Percentiles rank a stretch among this genome's conserved stretches.
phyloP scores from a whole-genome alignment of 2,329 filamentous ascomycete genomes.

The Xylogone sp. region DNA sequence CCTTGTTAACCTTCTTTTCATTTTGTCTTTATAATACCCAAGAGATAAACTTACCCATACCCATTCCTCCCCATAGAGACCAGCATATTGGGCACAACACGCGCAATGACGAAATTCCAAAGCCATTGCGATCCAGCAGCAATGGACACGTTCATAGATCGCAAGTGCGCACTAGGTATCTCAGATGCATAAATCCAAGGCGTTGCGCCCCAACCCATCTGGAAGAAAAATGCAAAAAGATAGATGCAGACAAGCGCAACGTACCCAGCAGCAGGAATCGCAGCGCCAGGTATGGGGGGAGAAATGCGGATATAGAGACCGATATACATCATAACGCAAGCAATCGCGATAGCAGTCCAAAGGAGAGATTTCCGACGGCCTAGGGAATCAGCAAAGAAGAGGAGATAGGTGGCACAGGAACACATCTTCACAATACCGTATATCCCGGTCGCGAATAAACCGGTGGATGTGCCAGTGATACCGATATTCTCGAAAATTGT shows the following conservation, averaged over 20 bases:
- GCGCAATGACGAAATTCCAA: constrained; percentile 21
- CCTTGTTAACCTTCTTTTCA: constrained; percentile 7
- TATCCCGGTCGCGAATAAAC: constrained; percentile 52
- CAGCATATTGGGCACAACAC: constrained; percentile 33
- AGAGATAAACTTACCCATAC: neutral
- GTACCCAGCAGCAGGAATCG: constrained; percentile 35
- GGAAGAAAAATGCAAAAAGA: constrained; percentile 37
- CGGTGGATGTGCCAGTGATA: constrained; percentile 47
- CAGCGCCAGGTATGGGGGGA: constrained; percentile 50
- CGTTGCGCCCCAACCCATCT: constrained; percentile 40
- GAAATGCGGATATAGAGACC: constrained; percentile 65
- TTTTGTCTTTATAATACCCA: constrained; percentile 1
- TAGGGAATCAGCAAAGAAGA: constrained; percentile 56
- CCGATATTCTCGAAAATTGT: constrained; percentile 53
- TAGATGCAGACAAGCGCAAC: constrained; percentile 20
- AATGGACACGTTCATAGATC: constrained; percentile 19
- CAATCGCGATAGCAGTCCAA: constrained; percentile 59
- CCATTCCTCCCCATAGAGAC: constrained; percentile 8
- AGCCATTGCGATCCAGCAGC: constrained; percentile 24
- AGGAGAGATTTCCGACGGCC: constrained; percentile 46
- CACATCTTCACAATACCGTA: constrained; percentile 53
- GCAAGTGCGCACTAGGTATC: constrained; percentile 32
- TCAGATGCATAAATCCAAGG: constrained; percentile 37
- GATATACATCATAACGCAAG: constrained; percentile 54
- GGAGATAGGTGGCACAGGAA: constrained; percentile 38